phyloP scores from a whole-genome alignment of 164 flowering plant genomes.

The Umbellularia californica region DNA sequence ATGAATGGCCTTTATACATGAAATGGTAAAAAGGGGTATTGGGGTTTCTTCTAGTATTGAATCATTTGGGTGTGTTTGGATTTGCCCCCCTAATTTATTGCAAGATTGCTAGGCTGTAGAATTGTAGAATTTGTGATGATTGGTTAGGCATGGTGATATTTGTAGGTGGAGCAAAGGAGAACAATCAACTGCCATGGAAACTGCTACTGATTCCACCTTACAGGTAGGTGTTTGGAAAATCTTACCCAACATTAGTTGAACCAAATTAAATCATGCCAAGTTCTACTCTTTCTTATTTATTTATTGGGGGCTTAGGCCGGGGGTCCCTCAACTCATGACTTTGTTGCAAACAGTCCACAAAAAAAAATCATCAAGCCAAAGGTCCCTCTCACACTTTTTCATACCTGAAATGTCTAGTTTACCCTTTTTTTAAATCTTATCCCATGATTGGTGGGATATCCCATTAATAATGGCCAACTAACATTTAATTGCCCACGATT shows the following conservation, averaged over 20 bases:
- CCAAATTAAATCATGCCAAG: background rate
- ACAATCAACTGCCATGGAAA: slow-evolving; percentile 80
- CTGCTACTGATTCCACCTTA: slow-evolving; percentile 66
- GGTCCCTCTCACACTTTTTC: too few species aligned
- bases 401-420: too few species aligned
- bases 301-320: too few species aligned
- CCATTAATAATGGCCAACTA: too few species aligned
- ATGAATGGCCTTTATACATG: background rate
- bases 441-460: too few species aligned
- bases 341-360: too few species aligned
- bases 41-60: too few species aligned
- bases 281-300: too few species aligned
- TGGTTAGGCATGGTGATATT: slow-evolving; percentile 4
- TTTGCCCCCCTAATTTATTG: background rate
- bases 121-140: background rate
- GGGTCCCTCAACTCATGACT: too few species aligned
- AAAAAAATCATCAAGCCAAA: too few species aligned
- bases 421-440: too few species aligned
- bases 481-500: too few species aligned
- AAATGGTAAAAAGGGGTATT: background rate
- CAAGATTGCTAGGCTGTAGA: background rate
- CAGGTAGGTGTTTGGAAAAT: slow-evolving; percentile 37
- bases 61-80: background rate
- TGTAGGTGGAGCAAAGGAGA: slow-evolving; percentile 94
- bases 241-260: background rate